Percentiles rank a stretch among this genome's conserved stretches.
Evolutionary conservation across 1,139 yeast species (phyloP).

Genomic region (Diutina neorugosa): DNA sequence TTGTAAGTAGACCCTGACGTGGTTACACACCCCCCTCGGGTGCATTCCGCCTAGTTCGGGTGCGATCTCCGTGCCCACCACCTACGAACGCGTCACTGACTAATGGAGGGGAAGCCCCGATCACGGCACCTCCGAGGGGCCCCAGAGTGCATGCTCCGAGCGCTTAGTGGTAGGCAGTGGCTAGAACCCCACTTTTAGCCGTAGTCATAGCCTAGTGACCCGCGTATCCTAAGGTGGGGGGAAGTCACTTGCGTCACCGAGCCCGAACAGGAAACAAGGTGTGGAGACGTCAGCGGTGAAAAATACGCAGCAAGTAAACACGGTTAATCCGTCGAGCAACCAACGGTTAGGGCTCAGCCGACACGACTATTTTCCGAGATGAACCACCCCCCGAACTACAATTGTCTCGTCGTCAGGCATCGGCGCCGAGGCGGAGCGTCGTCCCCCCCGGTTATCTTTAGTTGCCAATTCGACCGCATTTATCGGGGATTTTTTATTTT

Average conservation of each 20-base stretch:
- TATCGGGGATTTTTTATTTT: not conserved
- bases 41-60: not conserved
- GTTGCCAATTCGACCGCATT: constrained; percentile 2
- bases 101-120: not conserved
- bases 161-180: no score
- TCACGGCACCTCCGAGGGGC: no score
- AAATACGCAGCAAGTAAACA: not conserved
- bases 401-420: no score
- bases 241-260: not conserved
- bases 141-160: not conserved
- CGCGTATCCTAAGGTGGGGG: not conserved
- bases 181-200: not conserved
- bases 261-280: not conserved
- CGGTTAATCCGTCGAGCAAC: not conserved
- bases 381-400: no score
- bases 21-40: not conserved
- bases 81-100: not conserved
- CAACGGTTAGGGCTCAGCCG: not conserved
- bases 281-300: not conserved
- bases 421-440: no score
- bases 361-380: not conserved
- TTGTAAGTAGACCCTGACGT: not conserved
- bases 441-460: not conserved
- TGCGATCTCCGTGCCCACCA: not conserved
- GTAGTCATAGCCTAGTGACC: not conserved